phyloP scores from a whole-genome alignment of 2,329 filamentous ascomycete genomes.

The Xylaria polymorpha region DNA sequence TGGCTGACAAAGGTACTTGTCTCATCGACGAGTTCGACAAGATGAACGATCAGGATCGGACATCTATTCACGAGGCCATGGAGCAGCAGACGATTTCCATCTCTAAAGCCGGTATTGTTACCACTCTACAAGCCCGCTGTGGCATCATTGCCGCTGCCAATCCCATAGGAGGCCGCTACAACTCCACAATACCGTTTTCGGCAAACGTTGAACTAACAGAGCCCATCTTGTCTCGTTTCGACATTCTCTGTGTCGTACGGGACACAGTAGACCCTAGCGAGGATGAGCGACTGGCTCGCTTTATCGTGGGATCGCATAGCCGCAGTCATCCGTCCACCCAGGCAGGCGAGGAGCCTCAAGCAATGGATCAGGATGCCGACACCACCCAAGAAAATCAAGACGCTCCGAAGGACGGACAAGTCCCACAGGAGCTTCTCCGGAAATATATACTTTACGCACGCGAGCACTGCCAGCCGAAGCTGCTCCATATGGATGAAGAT shows the following conservation, averaged over 20 bases:
- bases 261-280: slow-evolving; percentile 93
- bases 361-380: slow-evolving; percentile 69
- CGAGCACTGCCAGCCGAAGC: slow-evolving; percentile 87
- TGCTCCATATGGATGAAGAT: slow-evolving; percentile 98
- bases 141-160: slow-evolving; percentile 97
- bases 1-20: slow-evolving; percentile 94
- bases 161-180: slow-evolving; percentile 95
- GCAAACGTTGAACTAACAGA: slow-evolving; percentile 97
- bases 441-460: slow-evolving; percentile 98
- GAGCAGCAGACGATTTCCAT: slow-evolving; percentile 99
- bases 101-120: slow-evolving; percentile 98
- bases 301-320: slow-evolving; percentile 94
- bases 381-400: slow-evolving; percentile 47
- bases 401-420: slow-evolving; percentile 69
- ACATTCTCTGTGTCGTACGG: slow-evolving; percentile 94
- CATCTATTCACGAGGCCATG: slow-evolving; percentile 99
- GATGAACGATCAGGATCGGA: slow-evolving; percentile 99
- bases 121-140: slow-evolving; percentile 93
- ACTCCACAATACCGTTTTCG: slow-evolving; percentile 94
- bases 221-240: slow-evolving; percentile 96
- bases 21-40: slow-evolving; percentile 99
- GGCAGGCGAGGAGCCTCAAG: slow-evolving; percentile 65
- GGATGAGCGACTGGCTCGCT: slow-evolving; percentile 91
- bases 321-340: slow-evolving; percentile 78
- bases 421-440: slow-evolving; percentile 88